Evolutionary conservation across 495 filamentous ascomycete species (phyloP), one percentile per base, ranked within the genome.

Genomic region (Acidomyces sp.): DNA sequence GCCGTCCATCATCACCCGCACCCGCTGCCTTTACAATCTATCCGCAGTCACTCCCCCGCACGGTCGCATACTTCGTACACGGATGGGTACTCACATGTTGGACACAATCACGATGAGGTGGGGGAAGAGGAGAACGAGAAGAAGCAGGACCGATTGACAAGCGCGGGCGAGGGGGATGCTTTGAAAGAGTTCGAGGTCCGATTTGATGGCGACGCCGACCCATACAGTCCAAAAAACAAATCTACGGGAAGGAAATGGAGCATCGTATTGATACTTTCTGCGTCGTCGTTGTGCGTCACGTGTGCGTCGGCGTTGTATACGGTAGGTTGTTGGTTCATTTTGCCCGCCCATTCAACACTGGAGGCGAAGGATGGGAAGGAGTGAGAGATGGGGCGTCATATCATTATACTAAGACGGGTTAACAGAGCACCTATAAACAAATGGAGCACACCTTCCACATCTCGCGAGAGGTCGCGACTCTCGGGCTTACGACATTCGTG

Each of bases 281-380:
- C 74, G 39, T 80, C 79, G 1, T 80, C 80, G 10, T 62, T 92
- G 35, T 87, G 82, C 59, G 87, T 94, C 35, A 95, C 88, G 4
- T 88, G 83, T 57, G 73, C 84, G 2, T 88, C 82, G 16, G 87
- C 85, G 1, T 76, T 93, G 53, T 95, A 97, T 55, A 88, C 85
- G 2, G n/a, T n/a, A n/a, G n/a, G n/a, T n/a, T n/a, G n/a, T n/a
- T n/a, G n/a, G n/a, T n/a, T n/a, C n/a, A n/a, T n/a, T n/a, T n/a
- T n/a, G n/a, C n/a, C n/a, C n/a, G n/a, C n/a, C n/a, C n/a, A n/a
- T n/a, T n/a, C n/a, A n/a, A n/a, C n/a, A n/a, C n/a, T n/a, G n/a
- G n/a, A n/a, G n/a, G n/a, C n/a, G n/a, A n/a, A n/a, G n/a, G n/a
- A n/a, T n/a, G n/a, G n/a, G n/a, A n/a, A n/a, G n/a, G n/a, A n/a